Evolutionary conservation across 345 rosid genomes (phyloP).

Genomic region (Chamaenerion angustifolium): DNA sequence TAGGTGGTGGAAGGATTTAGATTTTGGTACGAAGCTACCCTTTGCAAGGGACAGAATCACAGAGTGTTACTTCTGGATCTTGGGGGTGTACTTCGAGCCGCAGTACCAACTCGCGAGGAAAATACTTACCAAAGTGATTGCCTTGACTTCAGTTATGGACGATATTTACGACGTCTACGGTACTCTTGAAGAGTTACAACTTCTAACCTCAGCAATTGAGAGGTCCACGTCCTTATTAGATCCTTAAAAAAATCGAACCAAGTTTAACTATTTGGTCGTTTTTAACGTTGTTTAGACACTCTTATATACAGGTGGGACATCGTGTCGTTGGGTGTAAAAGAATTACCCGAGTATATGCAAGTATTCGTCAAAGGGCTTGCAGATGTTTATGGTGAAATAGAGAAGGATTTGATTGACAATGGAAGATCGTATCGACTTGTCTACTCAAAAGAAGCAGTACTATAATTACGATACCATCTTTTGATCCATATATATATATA

Average conservation of each 20-base stretch:
- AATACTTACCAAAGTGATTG: constrained; percentile 11
- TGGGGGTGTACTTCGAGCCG: constrained; percentile 13
- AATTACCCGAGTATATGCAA: constrained; percentile 21
- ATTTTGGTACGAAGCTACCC: neutral
- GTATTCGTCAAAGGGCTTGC: constrained; percentile 14
- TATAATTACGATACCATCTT: neutral
- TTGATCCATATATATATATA: neutral
- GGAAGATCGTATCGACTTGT: constrained; percentile 9
- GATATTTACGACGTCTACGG: constrained; percentile 20
- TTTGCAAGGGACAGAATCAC: constrained; percentile 1
- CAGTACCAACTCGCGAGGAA: constrained; percentile 8
- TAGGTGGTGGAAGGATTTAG: constrained; percentile 9
- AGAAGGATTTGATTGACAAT: constrained; percentile 6
- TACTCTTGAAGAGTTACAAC: constrained; percentile 18
- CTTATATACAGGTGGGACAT: constrained; percentile 17
- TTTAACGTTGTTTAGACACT: neutral
- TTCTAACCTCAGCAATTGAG: constrained; percentile 12
- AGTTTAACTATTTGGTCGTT: neutral
- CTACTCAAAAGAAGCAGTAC: constrained; percentile 20
- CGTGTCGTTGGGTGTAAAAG: neutral
- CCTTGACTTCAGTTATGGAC: constrained; percentile 5
- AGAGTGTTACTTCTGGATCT: constrained; percentile 7
- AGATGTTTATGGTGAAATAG: constrained; percentile 17
- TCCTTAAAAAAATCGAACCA: no score
- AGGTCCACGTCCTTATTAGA: no score